phyloP scores from a whole-genome alignment of 441 rosid genomes.

The Eruca vesicaria region DNA sequence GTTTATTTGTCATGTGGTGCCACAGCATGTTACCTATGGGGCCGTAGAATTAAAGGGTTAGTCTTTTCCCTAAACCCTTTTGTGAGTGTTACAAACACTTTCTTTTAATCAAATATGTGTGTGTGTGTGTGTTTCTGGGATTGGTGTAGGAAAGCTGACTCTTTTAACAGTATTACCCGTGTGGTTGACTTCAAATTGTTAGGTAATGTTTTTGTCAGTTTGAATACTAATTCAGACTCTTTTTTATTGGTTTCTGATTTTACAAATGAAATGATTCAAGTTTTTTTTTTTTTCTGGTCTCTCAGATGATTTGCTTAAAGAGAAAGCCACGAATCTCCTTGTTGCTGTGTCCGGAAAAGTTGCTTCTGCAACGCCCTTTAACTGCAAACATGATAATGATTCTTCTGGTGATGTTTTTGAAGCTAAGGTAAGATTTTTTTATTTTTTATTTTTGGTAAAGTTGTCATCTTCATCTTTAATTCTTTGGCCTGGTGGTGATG shows the following conservation, averaged over 20 bases:
- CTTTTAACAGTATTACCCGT: neutral
- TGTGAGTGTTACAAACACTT: neutral
- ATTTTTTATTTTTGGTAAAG: neutral
- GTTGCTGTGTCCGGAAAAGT: constrained; percentile 17
- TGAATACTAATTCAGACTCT: neutral
- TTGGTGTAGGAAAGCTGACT: neutral
- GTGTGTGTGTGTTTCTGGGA: neutral
- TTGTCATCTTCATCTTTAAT: neutral
- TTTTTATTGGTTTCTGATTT: neutral
- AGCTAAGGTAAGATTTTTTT: neutral
- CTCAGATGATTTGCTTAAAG: neutral
- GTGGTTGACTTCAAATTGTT: neutral
- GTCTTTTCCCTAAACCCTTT: neutral
- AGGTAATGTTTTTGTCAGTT: neutral
- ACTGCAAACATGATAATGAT: neutral
- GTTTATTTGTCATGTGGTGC: neutral
- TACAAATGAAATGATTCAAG: neutral
- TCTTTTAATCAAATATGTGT: neutral
- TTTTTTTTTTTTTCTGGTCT: neutral
- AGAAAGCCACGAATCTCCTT: constrained; percentile 2
- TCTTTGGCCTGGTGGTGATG: neutral
- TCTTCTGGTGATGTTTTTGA: neutral
- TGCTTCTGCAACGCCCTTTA: neutral
- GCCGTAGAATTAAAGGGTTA: neutral
- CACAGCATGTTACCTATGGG: neutral